phyloP scores from a whole-genome alignment of 1,284 basidiomycete species.

The Sanghuangporus weigelae region DNA sequence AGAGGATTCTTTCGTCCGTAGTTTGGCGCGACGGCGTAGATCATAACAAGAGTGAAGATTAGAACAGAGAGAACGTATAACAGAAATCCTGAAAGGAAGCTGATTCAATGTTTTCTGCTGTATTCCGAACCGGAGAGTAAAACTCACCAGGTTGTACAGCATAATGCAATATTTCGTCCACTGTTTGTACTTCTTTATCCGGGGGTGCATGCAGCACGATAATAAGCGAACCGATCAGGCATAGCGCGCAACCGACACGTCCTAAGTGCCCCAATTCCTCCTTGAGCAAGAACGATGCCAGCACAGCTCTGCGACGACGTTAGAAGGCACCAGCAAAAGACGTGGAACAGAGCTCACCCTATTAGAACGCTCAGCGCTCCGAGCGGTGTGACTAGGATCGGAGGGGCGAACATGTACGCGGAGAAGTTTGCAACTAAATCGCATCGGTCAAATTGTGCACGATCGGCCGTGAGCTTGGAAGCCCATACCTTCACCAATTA shows the following conservation, averaged over 20 bases:
- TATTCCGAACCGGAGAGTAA: slow-evolving; percentile 7
- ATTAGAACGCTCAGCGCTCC: slow-evolving; percentile 97
- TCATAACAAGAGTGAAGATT: slow-evolving; percentile 82
- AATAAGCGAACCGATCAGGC: slow-evolving; percentile 88
- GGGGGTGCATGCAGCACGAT: slow-evolving; percentile 97
- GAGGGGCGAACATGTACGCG: slow-evolving; percentile 96
- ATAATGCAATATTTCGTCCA: slow-evolving; percentile 90
- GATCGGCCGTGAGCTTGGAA: neutral
- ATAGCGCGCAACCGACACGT: slow-evolving; percentile 87
- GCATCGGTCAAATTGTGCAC: neutral
- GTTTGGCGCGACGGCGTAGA: slow-evolving; percentile 81
- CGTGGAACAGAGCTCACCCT: slow-evolving; percentile 53
- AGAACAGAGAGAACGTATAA: slow-evolving; percentile 85
- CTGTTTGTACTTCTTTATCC: slow-evolving; percentile 90
- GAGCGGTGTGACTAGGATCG: slow-evolving; percentile 94
- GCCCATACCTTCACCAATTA: slow-evolving; percentile 78
- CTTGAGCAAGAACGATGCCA: slow-evolving; percentile 89
- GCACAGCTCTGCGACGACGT: slow-evolving; percentile 63
- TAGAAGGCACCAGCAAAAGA: neutral
- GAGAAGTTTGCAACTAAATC: slow-evolving; percentile 92
- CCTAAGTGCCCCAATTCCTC: slow-evolving; percentile 95
- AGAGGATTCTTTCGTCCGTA: slow-evolving; percentile 87
- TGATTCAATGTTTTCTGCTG: neutral
- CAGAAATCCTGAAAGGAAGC: slow-evolving; percentile 62
- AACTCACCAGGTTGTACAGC: slow-evolving; percentile 82